Conservation (phyloP, 208 protist genomes). For the Leishmania tarentolae region DNA sequence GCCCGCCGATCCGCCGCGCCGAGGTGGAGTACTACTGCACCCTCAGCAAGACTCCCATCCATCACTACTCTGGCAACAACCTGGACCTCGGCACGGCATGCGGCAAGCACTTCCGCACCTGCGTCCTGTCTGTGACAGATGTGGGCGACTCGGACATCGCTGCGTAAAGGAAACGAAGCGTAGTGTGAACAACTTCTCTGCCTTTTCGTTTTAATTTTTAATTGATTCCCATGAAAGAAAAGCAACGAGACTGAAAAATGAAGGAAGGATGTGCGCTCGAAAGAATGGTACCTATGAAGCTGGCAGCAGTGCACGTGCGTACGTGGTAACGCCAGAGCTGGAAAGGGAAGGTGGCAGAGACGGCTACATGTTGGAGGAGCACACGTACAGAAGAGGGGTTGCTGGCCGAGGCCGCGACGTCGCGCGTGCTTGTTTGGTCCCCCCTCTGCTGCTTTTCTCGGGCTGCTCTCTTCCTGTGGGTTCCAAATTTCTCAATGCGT, state of each 20-base stretch:
- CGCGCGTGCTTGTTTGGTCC: background rate
- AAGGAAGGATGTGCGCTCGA: background rate
- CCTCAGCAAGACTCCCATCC: constrained; percentile 98
- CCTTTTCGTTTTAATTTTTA: constrained; percentile 31
- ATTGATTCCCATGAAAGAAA: constrained; percentile 21
- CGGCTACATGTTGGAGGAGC: background rate
- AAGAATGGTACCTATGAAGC: background rate
- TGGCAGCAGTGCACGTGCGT: background rate
- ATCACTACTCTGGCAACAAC: constrained; percentile 99
- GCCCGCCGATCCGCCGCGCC: constrained; percentile 97
- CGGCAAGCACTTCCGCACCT: constrained; percentile 98
- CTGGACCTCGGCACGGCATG: constrained; percentile 99
- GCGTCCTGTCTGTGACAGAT: constrained; percentile 97
- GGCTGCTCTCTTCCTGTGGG: background rate
- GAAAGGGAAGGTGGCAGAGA: background rate
- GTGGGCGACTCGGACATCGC: constrained; percentile 96
- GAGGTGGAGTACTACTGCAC: constrained; percentile 99
- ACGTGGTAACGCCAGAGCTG: background rate
- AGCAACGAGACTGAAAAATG: background rate
- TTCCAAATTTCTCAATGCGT: background rate
- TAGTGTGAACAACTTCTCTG: constrained; percentile 20
- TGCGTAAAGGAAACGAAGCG: constrained; percentile 44
- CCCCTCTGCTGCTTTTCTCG: background rate
- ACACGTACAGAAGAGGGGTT: background rate
- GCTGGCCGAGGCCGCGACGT: background rate